These are phyloP conservation scores for Agaricus subrufescens DNA, from an alignment of 768 basidiomycete genomes.

Conservation along the genomic window DNA sequence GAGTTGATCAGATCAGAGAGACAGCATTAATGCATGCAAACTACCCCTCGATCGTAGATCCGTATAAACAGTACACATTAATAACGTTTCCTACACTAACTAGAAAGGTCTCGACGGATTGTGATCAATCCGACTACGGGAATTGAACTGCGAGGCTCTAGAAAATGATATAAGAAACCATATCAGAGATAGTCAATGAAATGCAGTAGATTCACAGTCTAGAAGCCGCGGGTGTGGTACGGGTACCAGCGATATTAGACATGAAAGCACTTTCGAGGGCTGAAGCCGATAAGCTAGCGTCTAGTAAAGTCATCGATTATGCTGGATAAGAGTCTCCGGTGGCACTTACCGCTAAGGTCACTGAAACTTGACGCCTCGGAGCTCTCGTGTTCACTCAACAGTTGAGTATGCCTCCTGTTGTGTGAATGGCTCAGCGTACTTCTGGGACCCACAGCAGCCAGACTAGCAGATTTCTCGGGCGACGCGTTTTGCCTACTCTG, in stretches of 20 bases:
- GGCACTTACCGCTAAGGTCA: conserved; percentile 70
- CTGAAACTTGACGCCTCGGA: conserved; percentile 83
- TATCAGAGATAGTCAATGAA: neutral
- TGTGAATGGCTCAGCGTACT: conserved; percentile 49
- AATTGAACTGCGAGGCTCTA: conserved; percentile 7
- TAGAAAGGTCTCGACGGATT: conserved; percentile 1
- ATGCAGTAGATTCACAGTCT: conserved; percentile 51
- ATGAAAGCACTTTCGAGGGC: conserved; percentile 76
- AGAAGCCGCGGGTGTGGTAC: conserved; percentile 46
- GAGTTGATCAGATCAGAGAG: conserved; percentile 3
- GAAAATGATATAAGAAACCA: neutral
- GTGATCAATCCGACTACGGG: conserved; percentile 5
- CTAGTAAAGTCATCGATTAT: conserved; percentile 25
- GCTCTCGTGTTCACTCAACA: conserved; percentile 54
- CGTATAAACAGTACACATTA: neutral
- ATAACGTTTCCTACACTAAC: neutral
- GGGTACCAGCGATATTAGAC: conserved; percentile 53
- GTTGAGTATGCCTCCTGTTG: conserved; percentile 40
- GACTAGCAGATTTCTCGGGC: conserved; percentile 55
- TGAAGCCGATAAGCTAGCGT: conserved; percentile 72
- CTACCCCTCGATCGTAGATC: too few species aligned
- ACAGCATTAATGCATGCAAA: too few species aligned
- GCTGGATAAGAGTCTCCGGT: neutral
- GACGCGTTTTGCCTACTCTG: conserved; percentile 43
- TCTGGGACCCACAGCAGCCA: conserved; percentile 52